Evolutionary conservation across 2,329 filamentous ascomycete species (phyloP).

Genomic region (Colletotrichum theobromicola): DNA sequence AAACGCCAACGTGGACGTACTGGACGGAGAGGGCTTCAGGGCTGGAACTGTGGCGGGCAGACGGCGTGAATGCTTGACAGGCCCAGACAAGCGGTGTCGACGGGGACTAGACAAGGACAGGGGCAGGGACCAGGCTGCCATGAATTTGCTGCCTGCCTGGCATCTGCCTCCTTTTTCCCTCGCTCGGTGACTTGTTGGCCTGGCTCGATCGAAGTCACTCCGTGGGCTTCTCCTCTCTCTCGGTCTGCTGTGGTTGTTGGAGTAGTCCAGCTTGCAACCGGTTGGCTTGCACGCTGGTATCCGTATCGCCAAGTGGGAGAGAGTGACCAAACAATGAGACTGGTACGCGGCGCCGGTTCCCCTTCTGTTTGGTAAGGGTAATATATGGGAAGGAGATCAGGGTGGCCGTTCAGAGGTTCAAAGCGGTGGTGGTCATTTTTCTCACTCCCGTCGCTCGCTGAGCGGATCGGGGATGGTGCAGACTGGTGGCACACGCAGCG

Average conservation of each 20-base stretch:
- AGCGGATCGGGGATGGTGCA: neutral
- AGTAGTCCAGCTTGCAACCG: neutral
- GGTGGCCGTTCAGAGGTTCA: neutral
- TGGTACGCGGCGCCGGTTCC: neutral
- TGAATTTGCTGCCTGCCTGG: neutral
- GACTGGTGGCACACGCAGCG: neutral
- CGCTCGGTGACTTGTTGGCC: neutral
- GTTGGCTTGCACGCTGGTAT: neutral
- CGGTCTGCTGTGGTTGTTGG: neutral
- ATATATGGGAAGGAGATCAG: too few species aligned
- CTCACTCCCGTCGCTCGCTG: too few species aligned
- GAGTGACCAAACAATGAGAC: neutral
- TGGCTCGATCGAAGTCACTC: neutral
- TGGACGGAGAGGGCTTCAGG: neutral
- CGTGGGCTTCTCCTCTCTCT: neutral
- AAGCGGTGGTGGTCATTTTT: neutral
- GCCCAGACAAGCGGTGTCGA: slow-evolving; percentile 11
- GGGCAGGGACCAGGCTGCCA: neutral
- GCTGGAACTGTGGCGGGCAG: neutral
- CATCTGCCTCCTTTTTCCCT: neutral
- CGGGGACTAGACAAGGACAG: neutral
- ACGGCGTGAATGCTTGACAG: neutral
- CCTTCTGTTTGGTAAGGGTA: neutral
- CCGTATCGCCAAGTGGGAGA: neutral
- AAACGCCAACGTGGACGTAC: neutral